These are phyloP conservation scores for Puccinia hordei DNA, from an alignment of 1,284 basidiomycete species.

Conservation along the genomic window DNA sequence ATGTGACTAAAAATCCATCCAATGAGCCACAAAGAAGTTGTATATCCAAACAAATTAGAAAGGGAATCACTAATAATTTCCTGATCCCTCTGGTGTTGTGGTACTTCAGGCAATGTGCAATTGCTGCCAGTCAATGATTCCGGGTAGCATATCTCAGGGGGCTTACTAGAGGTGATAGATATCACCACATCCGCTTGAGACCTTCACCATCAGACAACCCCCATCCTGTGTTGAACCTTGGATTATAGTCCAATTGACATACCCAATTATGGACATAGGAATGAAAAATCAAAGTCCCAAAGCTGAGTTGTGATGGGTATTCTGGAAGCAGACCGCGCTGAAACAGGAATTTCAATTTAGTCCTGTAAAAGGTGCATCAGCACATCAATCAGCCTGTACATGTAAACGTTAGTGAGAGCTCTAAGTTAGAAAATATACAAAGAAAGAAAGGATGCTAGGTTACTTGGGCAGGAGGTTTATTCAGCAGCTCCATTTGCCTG, in stretches of 20 bases:
- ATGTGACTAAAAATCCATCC: background rate
- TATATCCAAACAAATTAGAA: background rate
- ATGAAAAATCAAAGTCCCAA: slow-evolving; percentile 1
- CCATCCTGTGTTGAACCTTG: background rate
- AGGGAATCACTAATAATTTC: background rate
- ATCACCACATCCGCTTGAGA: slow-evolving; percentile 1
- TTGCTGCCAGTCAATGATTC: background rate
- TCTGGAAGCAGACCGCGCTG: background rate
- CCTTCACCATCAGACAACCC: slow-evolving; percentile 1
- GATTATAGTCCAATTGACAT: background rate
- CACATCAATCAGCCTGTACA: slow-evolving; percentile 1
- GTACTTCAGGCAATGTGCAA: background rate
- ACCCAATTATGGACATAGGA: slow-evolving; percentile 3
- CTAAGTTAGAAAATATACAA: background rate
- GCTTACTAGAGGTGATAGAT: background rate
- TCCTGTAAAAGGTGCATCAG: slow-evolving; percentile 10
- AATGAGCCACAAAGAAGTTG: no score
- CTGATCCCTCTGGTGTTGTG: background rate
- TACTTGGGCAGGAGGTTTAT: background rate
- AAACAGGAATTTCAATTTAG: background rate
- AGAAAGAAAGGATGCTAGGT: no score
- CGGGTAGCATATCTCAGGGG: background rate
- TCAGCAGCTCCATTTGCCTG: background rate
- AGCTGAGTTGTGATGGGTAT: background rate
- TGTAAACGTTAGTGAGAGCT: background rate